Percentiles rank a stretch among this genome's conserved stretches.
Evolutionary conservation across 2,329 filamentous ascomycete species (phyloP).

Genomic region (Ophiostoma tasmaniense): DNA sequence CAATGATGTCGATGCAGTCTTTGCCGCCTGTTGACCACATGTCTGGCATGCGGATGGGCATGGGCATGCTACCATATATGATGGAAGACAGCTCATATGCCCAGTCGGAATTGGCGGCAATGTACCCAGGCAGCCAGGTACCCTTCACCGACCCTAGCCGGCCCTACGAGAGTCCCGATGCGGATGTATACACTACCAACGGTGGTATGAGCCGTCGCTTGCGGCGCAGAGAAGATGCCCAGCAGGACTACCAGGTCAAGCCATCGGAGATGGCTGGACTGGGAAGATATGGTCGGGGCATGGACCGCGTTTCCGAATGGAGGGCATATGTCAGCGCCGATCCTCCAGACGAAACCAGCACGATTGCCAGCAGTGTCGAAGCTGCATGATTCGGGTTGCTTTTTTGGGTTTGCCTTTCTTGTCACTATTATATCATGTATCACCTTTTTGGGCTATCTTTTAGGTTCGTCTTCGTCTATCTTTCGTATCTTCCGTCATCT

Average conservation of each 20-base stretch:
- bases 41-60: slow-evolving; percentile 26
- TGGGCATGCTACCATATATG: slow-evolving; percentile 32
- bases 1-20: slow-evolving; percentile 29
- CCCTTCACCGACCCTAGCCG: not conserved
- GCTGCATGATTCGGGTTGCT: not conserved
- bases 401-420: not conserved
- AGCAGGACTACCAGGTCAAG: slow-evolving; percentile 22
- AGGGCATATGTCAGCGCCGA: slow-evolving; percentile 39
- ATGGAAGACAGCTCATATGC: slow-evolving; percentile 35
- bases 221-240: slow-evolving; percentile 5
- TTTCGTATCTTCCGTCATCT: too few species aligned
- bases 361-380: not conserved
- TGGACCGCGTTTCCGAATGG: slow-evolving; percentile 43
- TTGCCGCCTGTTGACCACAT: slow-evolving; percentile 20
- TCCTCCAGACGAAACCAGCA: slow-evolving; percentile 26
- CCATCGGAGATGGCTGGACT: slow-evolving; percentile 42
- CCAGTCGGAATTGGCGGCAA: slow-evolving; percentile 15
- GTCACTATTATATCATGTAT: not conserved
- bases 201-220: slow-evolving; percentile 1
- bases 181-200: not conserved
- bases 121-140: slow-evolving; percentile 6
- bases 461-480: not conserved
- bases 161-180: slow-evolving; percentile 12
- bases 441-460: not conserved
- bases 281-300: slow-evolving; percentile 36